Base-by-base conservation (phyloP, 495 filamentous ascomycete species). In the Mycothermus thermophilus region DNA sequence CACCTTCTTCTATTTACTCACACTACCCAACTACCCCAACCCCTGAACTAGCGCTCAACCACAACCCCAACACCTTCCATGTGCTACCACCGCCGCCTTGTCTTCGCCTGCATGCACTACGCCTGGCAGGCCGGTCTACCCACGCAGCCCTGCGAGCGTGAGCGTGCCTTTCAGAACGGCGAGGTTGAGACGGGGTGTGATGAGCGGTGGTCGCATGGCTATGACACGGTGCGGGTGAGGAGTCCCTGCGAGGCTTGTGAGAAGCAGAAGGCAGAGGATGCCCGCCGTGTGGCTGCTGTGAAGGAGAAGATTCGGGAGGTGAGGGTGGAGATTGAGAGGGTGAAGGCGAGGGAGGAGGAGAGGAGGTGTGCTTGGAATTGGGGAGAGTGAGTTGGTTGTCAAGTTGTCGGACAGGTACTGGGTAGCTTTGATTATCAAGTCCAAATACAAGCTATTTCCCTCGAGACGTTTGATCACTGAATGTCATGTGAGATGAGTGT, bases 71-170 rank as follows among this genome's bases (percentile, higher is more conserved):
- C 9, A 36, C 34, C 18, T 7, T 41, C 17, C 5, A 59, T 59
- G 55, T 59, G 55, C 29, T 41, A 32, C 25, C 51, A 57, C 41
- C 11, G 24, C 2, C 44, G 54, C 21, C 15, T 44, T 27, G 11
- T 59, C 23, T 55, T 34, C 25, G 24, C 6, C 32, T 60, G 57
- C 43, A 30, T 27, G 12, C 57, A 60, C 32, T 35, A 31, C 24
- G 32, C 13, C 20, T 58, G 44, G 50, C 35, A 34, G 4, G 19
- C 15, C 13, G n/a, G n/a, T n/a, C n/a, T n/a, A n/a, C 8, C 41
- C 8, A 16, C 41, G 22, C 20, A 14, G 10, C 32, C 24, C 9
- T 60, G 56, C 38, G 12, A 16, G 9, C 13, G 18, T 2, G 48
- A 54, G 30, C 4, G 30, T 29, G 27, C 21, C 8, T 49, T 49